A percentile compares a stretch with the other conserved stretches of the same genome.
Conservation (phyloP, 2,329 filamentous ascomycete species). For the Cryphonectria japonica region DNA sequence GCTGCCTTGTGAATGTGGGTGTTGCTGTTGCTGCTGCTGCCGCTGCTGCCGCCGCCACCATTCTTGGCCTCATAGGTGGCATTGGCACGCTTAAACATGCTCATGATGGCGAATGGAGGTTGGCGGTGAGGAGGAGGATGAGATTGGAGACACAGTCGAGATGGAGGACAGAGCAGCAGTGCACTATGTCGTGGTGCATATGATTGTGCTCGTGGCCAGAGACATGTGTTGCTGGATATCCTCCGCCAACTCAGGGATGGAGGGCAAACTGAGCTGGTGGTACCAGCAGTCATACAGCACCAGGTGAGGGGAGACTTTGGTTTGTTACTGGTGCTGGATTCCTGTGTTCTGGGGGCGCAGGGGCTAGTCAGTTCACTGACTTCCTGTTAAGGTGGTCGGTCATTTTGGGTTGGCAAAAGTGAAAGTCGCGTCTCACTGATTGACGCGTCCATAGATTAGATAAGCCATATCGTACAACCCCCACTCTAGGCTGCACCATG, state of each 20-base stretch:
- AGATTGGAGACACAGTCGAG: neutral
- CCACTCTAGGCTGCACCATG: neutral
- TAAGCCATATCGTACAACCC: neutral
- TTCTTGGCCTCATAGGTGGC: conserved; percentile 44
- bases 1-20: conserved; percentile 6
- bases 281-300: conserved; percentile 34
- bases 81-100: conserved; percentile 29
- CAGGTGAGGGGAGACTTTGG: conserved; percentile 13
- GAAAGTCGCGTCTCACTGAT: neutral
- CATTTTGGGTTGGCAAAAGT: neutral
- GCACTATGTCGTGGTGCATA: neutral
- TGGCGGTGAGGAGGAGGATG: neutral
- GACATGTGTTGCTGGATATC: conserved; percentile 15
- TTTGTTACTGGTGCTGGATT: conserved; percentile 11
- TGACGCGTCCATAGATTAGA: conserved; percentile 12
- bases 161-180: neutral
- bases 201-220: conserved; percentile 2
- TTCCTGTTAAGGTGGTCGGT: neutral
- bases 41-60: conserved; percentile 9
- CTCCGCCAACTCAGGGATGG: conserved; percentile 29
- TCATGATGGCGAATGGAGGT: conserved; percentile 13
- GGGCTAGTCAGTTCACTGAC: neutral
- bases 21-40: neutral
- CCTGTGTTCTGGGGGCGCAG: neutral
- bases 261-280: conserved; percentile 28